Evolutionary conservation across 2,329 filamentous ascomycete species (phyloP).

Genomic region (Cercospora zeae-maydis): DNA sequence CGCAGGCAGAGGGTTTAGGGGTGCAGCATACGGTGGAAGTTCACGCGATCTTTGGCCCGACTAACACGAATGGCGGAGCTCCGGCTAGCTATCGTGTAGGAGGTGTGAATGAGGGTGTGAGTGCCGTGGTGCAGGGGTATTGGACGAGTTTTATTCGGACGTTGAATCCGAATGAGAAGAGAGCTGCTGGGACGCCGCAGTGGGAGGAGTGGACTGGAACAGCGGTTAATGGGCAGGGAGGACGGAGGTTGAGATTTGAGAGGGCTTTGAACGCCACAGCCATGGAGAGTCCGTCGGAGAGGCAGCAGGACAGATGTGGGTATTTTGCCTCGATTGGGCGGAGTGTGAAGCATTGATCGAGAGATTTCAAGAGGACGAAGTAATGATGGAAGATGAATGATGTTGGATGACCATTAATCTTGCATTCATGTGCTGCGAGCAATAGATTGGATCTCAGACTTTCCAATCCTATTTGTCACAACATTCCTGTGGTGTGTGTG

Average conservation of each 20-base stretch:
- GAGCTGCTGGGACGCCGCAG: slow-evolving; percentile 45
- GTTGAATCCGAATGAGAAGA: slow-evolving; percentile 61
- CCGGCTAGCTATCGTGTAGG: slow-evolving; percentile 56
- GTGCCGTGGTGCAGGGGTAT: slow-evolving; percentile 61
- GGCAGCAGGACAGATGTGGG: slow-evolving; percentile 45
- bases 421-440: too few species aligned
- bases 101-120: slow-evolving; percentile 56
- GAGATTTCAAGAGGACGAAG: not conserved
- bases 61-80: slow-evolving; percentile 48
- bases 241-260: slow-evolving; percentile 37
- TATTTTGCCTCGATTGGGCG: slow-evolving; percentile 51
- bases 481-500: too few species aligned
- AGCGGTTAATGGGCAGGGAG: slow-evolving; percentile 6
- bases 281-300: slow-evolving; percentile 40
- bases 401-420: too few species aligned
- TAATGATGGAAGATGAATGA: too few species aligned
- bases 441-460: too few species aligned
- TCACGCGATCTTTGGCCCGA: slow-evolving; percentile 64
- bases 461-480: too few species aligned
- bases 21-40: slow-evolving; percentile 66
- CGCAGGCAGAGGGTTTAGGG: slow-evolving; percentile 50
- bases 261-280: slow-evolving; percentile 35
- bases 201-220: slow-evolving; percentile 49
- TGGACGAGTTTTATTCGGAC: slow-evolving; percentile 70
- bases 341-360: slow-evolving; percentile 45